Evolutionary conservation across 768 basidiomycete species (phyloP), one percentile per base, ranked within the genome.

Genomic region (Tulasnella sp.): DNA sequence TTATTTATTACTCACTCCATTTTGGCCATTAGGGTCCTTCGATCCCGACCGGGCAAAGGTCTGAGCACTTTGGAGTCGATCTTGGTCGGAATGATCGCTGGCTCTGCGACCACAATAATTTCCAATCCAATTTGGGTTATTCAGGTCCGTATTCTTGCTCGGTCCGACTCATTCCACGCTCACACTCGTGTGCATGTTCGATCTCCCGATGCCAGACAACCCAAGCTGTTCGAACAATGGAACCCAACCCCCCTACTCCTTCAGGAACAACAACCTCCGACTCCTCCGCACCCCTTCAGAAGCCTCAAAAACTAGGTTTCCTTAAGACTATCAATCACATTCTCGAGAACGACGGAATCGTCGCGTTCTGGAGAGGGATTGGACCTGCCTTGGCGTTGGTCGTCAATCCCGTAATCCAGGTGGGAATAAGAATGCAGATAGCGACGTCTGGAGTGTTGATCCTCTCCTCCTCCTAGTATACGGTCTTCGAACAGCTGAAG

Each of bases 111-210:
- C 3, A 92, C 94, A 3, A 83, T 97, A 78, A 87, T 93, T 78
- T 92, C 90, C 82, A 98, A 99, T 83, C 97, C 97, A 2, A 91
- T 99, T 77, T 99, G 97, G 97, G 95, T 97, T 69, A 86, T 99
- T 29, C 96, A 76, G 75, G 75, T 76, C 25, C 40, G 68, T 31
- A 31, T 29, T 58, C 22, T 49, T 25, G 19, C 8, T 37, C 22
- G 17, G 11, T 36, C 31, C 39, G 15, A n/a, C n/a, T n/a, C n/a
- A n/a, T 38, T 19, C 14, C 4, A 25, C 42, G 22, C 36, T 52
- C 15, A 14, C 34, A 11, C 69, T 71, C 0, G 25, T 36, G n/a
- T 49, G 19, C 42, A 73, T 54, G 36, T 29, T 25, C 67, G 34
- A 25, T 1, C 42, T 58, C 52, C 17, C 45, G n/a, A 3, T 36